Base-by-base conservation (phyloP, 345 rosid genomes). In the Streptanthus diversifolius region DNA sequence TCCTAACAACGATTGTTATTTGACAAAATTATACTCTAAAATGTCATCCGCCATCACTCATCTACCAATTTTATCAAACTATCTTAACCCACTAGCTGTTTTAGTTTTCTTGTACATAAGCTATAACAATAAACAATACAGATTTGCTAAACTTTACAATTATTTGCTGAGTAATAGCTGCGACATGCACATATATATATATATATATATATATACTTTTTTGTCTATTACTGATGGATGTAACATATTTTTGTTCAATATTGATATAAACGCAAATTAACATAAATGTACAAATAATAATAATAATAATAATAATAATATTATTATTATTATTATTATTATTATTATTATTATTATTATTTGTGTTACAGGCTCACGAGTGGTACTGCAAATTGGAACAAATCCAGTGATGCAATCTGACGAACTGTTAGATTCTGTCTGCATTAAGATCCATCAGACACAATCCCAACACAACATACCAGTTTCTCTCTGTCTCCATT, bases 351-450 rank as follows among this genome's bases (percentile, higher is more conserved):
- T n/a, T n/a, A n/a, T n/a, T 44, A 44, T 7, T 32, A 36, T 43
- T 10, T 55, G 39, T 37, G 54, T 39, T 45, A 74, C 57, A 70
- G 71, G 80, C 80, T 76, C 76, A 70, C 80, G 80, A 76, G 80
- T 70, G 62, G 76, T 30, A 47, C 58, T 77, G 76, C 60, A 77
- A 27, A 69, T 62, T 54, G 70, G 68, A 64, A 77, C 67, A 64
- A 70, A 77, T 63, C 75, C 80, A 70, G 80, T 77, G 55, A 77
- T 64, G 80, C 76, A 70, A 75, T 54, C 67, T 63, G 72, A 63
- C 59, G 32, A 56, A 63, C 4, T 77, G 80, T 58, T 77, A 77
- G 80, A 77, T 77, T 70, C 72, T 77, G 80, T 77, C 71, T 69
- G 71, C 70, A 55, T 76, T 65, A 33, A 74, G 68, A 74, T 59